phyloP scores from a whole-genome alignment of 345 rosid genomes.

The Brassica cretica region DNA sequence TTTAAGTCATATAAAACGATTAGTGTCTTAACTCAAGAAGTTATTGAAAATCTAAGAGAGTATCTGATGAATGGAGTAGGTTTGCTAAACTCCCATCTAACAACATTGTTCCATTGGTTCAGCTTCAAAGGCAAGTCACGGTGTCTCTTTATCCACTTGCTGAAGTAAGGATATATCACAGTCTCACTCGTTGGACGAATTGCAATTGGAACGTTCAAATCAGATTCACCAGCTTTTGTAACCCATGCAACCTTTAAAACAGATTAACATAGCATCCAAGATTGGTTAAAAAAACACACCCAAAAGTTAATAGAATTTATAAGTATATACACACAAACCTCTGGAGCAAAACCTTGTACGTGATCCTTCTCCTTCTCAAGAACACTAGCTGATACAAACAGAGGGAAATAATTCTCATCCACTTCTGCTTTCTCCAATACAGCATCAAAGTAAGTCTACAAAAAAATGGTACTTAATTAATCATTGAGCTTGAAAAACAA shows the following conservation, averaged over 20 bases:
- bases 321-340: conserved; percentile 46
- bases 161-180: conserved; percentile 92
- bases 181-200: conserved; percentile 99
- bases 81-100: conserved; percentile 97
- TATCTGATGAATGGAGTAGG: conserved; percentile 99
- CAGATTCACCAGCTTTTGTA: conserved; percentile 85
- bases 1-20: not conserved
- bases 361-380: conserved; percentile 93
- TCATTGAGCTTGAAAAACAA: not conserved
- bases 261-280: not conserved
- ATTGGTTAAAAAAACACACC: conserved; percentile 24
- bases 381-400: conserved; percentile 85
- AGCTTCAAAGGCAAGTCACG: conserved; percentile 93
- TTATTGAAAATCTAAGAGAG: not conserved
- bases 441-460: conserved; percentile 83
- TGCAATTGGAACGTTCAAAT: conserved; percentile 89
- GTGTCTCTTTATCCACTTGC: conserved; percentile 98
- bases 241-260: conserved; percentile 83
- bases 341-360: conserved; percentile 92
- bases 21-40: not conserved
- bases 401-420: conserved; percentile 90
- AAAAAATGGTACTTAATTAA: conserved; percentile 17
- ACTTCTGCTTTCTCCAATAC: conserved; percentile 88
- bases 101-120: conserved; percentile 99
- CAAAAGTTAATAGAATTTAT: not conserved